A percentile compares a stretch with the other conserved stretches of the same genome.
phyloP scores from a whole-genome alignment of 306 rosid species.

The Ochetophila trinervis region DNA sequence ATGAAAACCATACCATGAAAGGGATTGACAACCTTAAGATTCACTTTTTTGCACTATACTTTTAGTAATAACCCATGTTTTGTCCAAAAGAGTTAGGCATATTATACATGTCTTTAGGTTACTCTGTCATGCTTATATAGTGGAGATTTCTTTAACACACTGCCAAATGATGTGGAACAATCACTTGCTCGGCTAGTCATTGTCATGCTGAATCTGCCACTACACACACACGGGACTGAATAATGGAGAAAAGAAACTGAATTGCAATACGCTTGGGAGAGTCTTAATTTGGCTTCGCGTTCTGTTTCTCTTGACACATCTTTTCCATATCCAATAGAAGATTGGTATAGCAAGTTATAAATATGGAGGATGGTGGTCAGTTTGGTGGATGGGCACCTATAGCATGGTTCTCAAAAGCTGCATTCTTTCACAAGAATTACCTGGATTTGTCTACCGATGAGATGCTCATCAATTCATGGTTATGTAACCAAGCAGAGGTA shows the following conservation, averaged over 20 bases:
- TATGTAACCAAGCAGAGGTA: slow-evolving; percentile 48
- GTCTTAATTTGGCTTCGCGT: not conserved
- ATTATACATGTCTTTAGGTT: too few relatives aligned
- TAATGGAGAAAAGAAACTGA: too few relatives aligned
- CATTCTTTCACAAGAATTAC: slow-evolving; percentile 61
- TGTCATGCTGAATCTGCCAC: too few relatives aligned
- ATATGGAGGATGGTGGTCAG: slow-evolving; percentile 74
- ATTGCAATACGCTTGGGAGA: not conserved
- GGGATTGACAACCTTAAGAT: too few relatives aligned
- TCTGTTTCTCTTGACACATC: not conserved
- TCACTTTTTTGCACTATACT: too few relatives aligned
- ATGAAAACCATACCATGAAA: too few relatives aligned
- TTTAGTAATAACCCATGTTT: too few relatives aligned
- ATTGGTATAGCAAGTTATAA: slow-evolving; percentile 39
- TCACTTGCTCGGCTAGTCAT: too few relatives aligned
- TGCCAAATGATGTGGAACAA: too few relatives aligned
- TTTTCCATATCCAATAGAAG: slow-evolving; percentile 28
- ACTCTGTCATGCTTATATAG: too few relatives aligned
- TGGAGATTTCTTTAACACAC: too few relatives aligned
- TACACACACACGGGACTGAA: not conserved
- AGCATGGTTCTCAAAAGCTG: slow-evolving; percentile 61
- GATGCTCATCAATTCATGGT: slow-evolving; percentile 43
- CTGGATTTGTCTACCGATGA: slow-evolving; percentile 41
- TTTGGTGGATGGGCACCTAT: slow-evolving; percentile 64
- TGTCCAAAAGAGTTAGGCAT: too few relatives aligned